Conservation (phyloP, 2,329 filamentous ascomycete species). For the Pseudogymnoascus sp. region DNA sequence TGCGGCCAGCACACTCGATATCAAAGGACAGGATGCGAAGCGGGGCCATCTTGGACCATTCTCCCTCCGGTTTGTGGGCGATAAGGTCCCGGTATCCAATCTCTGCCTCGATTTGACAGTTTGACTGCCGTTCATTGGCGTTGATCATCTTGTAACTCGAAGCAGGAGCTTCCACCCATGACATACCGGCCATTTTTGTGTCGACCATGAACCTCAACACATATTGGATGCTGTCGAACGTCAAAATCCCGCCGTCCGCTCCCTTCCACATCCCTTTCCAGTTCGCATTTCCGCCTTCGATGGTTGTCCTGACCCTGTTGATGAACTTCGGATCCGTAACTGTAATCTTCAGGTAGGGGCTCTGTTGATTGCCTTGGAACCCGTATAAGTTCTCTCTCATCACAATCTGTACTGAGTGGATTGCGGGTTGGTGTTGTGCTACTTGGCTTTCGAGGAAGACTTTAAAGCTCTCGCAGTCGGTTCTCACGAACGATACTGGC, state of each 20-base stretch:
- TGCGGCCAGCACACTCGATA: constrained; percentile 96
- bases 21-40: constrained; percentile 91
- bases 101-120: constrained; percentile 91
- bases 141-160: constrained; percentile 66
- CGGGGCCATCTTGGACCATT: constrained; percentile 98
- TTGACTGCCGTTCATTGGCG: constrained; percentile 67
- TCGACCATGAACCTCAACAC: constrained; percentile 97
- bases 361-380: constrained; percentile 89
- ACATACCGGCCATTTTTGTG: constrained; percentile 90
- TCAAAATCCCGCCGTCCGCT: constrained; percentile 65
- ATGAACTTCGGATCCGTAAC: constrained; percentile 86
- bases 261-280: constrained; percentile 86
- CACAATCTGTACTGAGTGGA: constrained; percentile 74
- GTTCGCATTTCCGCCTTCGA: constrained; percentile 73
- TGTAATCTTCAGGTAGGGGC: constrained; percentile 87
- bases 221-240: constrained; percentile 95
- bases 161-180: constrained; percentile 84
- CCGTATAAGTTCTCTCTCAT: constrained; percentile 89
- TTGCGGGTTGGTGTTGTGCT: constrained; percentile 64
- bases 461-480: constrained; percentile 74
- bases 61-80: constrained; percentile 79
- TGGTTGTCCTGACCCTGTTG: constrained; percentile 63
- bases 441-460: constrained; percentile 73
- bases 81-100: constrained; percentile 78
- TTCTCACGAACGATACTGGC: constrained; percentile 69